Percentiles rank a stretch among this genome's conserved stretches.
phyloP scores from a whole-genome alignment of 2,329 filamentous ascomycete genomes.

The Aspergillus costaricaensis region DNA sequence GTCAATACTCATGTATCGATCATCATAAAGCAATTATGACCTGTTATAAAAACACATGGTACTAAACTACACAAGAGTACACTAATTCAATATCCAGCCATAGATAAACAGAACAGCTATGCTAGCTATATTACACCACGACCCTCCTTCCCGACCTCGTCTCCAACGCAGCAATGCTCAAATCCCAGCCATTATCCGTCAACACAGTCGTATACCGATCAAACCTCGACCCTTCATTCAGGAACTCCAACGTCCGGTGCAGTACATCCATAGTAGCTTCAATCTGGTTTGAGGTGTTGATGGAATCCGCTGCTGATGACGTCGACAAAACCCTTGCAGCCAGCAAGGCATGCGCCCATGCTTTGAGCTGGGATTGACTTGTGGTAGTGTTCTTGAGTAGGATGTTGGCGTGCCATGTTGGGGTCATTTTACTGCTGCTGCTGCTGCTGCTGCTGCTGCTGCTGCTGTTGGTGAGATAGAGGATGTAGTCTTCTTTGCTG shows the following conservation, averaged over 20 bases:
- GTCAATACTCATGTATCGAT: no score
- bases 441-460: neutral
- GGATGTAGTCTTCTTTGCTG: slow-evolving; percentile 58
- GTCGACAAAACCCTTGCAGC: slow-evolving; percentile 38
- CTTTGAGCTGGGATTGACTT: slow-evolving; percentile 56
- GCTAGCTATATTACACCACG: neutral
- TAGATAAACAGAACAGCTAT: neutral
- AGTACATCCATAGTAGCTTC: slow-evolving; percentile 34
- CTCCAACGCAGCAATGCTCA: slow-evolving; percentile 65
- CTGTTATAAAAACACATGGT: no score
- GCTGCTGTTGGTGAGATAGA: slow-evolving; percentile 52
- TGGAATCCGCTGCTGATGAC: neutral
- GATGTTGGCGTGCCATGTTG: slow-evolving; percentile 53
- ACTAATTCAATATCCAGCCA: no score
- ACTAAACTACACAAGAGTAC: neutral
- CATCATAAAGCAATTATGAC: no score
- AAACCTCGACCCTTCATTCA: slow-evolving; percentile 48
- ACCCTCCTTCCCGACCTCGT: slow-evolving; percentile 57
- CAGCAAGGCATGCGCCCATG: slow-evolving; percentile 63
- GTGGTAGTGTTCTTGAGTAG: slow-evolving; percentile 63
- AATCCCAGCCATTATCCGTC: slow-evolving; percentile 63
- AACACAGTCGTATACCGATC: slow-evolving; percentile 46
- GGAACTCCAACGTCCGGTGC: slow-evolving; percentile 46
- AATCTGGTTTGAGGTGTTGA: neutral
- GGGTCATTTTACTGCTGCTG: neutral